Base-by-base conservation (phyloP, 2,329 filamentous ascomycete genomes). In the Phaeosphaeriaceae sp. region DNA sequence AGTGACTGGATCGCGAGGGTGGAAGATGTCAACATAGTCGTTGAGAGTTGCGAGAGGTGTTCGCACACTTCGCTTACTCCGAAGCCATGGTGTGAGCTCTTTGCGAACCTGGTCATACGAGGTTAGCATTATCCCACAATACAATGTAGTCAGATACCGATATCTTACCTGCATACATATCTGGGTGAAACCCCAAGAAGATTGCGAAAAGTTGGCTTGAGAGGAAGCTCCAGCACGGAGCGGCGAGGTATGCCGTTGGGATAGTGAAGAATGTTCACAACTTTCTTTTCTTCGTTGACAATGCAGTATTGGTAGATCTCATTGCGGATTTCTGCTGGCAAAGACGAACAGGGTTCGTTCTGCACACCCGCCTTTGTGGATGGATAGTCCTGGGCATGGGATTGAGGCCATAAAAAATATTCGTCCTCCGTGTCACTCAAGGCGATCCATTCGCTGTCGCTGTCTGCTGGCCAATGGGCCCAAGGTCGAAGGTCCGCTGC, bases 171-270 rank as follows among this genome's bases (percentile, higher is more conserved):
- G n/a, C 20, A 10, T 25, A 33, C 53, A 56, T 4, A 19, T 53
- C 41, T 59, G 57, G 11, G 57, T 59, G 27, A 59, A 48, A 13
- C 53, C 53, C 57, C 57, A 59, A 21, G 27, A 53, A 3, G 57
- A 59, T n/a, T 53, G 53, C 27, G 57, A 48, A 9, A 59, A 59
- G 40, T 56, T 59, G 21, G 53, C 50, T 3, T 27, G 36, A 11
- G 36, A 48, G 9, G 22, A 17, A 9, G 33, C 41, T 40, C 53
- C 57, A 10, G 57, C 4, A 45, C 46, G 1, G 57, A 56, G 13
- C 57, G 57, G 1, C 57, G 53, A 21, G 57, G 57, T 27, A 59
- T 22, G 20, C 57, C 57, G 15, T 59, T 11, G 2, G 57, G 57
- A 46, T 59, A 59, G 22, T 56, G 53, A 22, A 45, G 19, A 13